Percentiles rank a stretch among this genome's conserved stretches.
Evolutionary conservation across 2,329 filamentous ascomycete genomes (phyloP).

Genomic region (Tolypocladium inflatum): DNA sequence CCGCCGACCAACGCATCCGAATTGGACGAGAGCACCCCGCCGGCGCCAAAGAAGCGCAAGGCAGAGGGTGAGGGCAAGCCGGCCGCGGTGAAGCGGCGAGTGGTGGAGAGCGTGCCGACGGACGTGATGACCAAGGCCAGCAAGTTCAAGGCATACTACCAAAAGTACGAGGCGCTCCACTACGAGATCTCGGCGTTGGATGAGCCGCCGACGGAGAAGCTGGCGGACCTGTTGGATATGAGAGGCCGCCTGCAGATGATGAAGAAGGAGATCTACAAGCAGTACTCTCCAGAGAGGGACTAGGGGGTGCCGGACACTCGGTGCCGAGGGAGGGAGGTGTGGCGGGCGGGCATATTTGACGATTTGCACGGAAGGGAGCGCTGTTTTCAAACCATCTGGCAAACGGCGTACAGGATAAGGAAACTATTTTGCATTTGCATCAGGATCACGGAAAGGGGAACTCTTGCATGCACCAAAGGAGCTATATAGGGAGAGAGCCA

Average conservation of each 20-base stretch:
- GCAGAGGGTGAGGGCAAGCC: constrained; percentile 16
- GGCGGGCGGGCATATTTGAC: background rate
- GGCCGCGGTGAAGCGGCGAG: constrained; percentile 18
- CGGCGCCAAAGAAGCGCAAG: constrained; percentile 34
- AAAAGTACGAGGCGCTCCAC: constrained; percentile 47
- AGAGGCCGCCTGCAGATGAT: constrained; percentile 42
- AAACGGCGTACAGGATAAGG: constrained; percentile 2
- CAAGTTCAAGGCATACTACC: constrained; percentile 46
- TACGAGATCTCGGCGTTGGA: constrained; percentile 40
- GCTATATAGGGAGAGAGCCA: constrained; percentile 1
- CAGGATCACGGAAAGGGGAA: constrained; percentile 5
- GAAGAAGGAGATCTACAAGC: constrained; percentile 49
- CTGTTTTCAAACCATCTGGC: constrained; percentile 2
- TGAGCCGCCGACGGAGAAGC: constrained; percentile 40
- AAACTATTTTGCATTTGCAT: constrained; percentile 7
- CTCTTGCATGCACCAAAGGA: constrained; percentile 7
- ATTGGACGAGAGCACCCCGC: constrained; percentile 35
- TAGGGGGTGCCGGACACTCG: constrained; percentile 3
- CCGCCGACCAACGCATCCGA: constrained; percentile 58
- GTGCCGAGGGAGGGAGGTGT: constrained; percentile 2
- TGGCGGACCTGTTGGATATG: constrained; percentile 44
- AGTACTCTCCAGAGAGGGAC: constrained; percentile 23
- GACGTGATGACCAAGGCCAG: constrained; percentile 44
- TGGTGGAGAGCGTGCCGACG: constrained; percentile 15
- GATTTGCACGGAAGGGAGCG: constrained; percentile 1